Base-by-base conservation (phyloP, 2,329 filamentous ascomycete genomes). In the Zymoseptoria tritici region DNA sequence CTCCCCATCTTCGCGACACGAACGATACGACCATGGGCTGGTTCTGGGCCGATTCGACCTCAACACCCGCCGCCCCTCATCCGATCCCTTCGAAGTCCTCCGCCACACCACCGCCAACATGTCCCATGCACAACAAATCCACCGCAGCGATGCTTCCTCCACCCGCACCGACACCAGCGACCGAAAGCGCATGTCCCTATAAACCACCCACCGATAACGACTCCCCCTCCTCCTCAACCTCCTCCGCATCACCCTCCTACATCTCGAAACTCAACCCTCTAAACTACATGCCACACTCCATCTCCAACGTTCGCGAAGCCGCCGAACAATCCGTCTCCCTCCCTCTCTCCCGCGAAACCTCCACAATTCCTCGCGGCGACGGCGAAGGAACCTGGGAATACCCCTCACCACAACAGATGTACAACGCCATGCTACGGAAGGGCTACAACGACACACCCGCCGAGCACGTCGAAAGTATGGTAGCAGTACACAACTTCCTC, bases 371-470 rank as follows among this genome's bases (percentile, higher is more conserved):
- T n/a, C 89, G 89, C 67, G 90, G 89, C 69, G 85, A 88, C 68
- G 78, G 76, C 61, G 83, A 85, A 54, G 82, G 86, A 56, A 95
- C 90, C 70, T 99, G 94, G 94, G 94, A 97, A 76, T 99, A 99
- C 73, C 94, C 94, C 0, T 97, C 91, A 0, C 93, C 94, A 0
- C 94, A 99, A 78, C 94, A 99, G 76, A 99, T 99, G 94, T 99
- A 97, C 81, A 97, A 99, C 71, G 94, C 94, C 7, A 88, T 99
- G 77, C 79, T 97, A 62, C 88, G 94, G 64, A 99, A 99, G 77
- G 94, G 94, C 60, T 94, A 97, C 76, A 91, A 89, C 0, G 92
- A 97, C 73, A 97, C 94, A 0, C 92, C 96, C 58, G 84, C 91
- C 57, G 94, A 93, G 20, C 91, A 92, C 3, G 92, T 99, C 13